Evolutionary conservation across 352 stramenopile species (phyloP), one percentile per base, ranked within the genome.

Genomic region (Phytopythium vexans): DNA sequence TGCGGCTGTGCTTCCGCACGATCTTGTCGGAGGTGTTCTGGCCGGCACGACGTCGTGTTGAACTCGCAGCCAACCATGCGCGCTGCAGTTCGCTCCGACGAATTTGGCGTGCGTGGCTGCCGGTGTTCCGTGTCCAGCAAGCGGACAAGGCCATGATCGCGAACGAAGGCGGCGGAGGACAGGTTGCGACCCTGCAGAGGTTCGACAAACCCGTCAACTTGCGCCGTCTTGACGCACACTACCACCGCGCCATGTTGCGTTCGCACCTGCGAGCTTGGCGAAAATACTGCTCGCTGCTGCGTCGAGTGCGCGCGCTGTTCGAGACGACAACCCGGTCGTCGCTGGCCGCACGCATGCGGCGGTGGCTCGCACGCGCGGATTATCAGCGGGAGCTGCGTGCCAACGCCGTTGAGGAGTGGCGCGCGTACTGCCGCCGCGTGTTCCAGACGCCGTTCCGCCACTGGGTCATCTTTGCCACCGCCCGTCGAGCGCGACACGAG

Each of bases 121-220:
- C 52, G 0, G 21, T 77, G 6, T 89, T 88, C 31, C 75, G 70
- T 0, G 66, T 68, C 0, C 57, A 62, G 4, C 82, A 92, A 53
- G 72, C 87, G 11, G 82, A 92, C 46, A 74, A 77, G 15, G 74
- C 76, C 14, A 27, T 27, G 10, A 43, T 44, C 16, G 47, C 45
- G 7, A 51, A 41, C 33, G 31, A 34, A 34, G 21, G 33, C 15
- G 16, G 6, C 34, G 36, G 35, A 12, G 32, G 11, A 14, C 47
- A 36, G 14, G 60, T 88, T 10, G 66, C 72, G 6, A 85, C 82
- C 8, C 74, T 92, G 16, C 67, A 86, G 6, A 58, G 77, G 7
- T 92, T 89, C 41, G 77, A 89, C 4, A 72, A 82, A 44, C 76
- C 75, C 35, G 73, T 82, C 51, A 92, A 92, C 39, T 55, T 90